Base-by-base conservation (phyloP, 2,329 filamentous ascomycete genomes). In the Colletotrichum euphorbiae region DNA sequence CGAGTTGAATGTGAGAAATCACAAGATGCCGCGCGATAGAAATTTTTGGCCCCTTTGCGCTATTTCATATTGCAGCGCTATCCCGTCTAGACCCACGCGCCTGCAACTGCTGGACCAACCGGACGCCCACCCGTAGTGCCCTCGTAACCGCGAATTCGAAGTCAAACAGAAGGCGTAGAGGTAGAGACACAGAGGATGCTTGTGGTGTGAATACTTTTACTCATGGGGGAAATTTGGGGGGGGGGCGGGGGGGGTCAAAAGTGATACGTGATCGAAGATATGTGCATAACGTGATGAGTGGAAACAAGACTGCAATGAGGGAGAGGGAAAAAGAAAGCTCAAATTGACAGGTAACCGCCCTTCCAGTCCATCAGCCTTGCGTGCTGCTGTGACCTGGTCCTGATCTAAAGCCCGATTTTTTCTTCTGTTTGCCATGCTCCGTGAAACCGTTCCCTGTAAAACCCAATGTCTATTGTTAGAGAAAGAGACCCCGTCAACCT, bases 401-500 rank as follows among this genome's bases (percentile, higher is more conserved):
- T 59, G 31, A 56, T 69, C 67, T 69, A 69, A 69, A 38, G 62
- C 62, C 67, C 31, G 12, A 43, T 43, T 68, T 69, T 67, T 40
- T 56, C 46, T 66, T 64, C 52, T 67, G 55, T 52, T 57, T 57
- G 42, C 56, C 62, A 62, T 69, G 46, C 52, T 62, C 67, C 67
- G 38, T 67, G 51, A 60, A 45, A 57, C 67, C 67, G 40, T 62
- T 40, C 38, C 62, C 50, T 28, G 24, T 50, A 48, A 58, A 36
- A 42, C 67, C 67, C 56, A 45, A 56, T 61, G 63, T 69, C 62
- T 69, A 69, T 40, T 55, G 40, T 55, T 55, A 50, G 61, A 66
- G 40, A 54, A 55, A 60, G 54, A 60, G 60, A 51, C 52, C 59
- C 19, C 63, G 17, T 38, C n/a, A 33, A 28, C 51, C 31, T 17